These are phyloP conservation scores for Phoma sp. DNA, from an alignment of 2,329 filamentous ascomycete species.

Conservation along the genomic window DNA sequence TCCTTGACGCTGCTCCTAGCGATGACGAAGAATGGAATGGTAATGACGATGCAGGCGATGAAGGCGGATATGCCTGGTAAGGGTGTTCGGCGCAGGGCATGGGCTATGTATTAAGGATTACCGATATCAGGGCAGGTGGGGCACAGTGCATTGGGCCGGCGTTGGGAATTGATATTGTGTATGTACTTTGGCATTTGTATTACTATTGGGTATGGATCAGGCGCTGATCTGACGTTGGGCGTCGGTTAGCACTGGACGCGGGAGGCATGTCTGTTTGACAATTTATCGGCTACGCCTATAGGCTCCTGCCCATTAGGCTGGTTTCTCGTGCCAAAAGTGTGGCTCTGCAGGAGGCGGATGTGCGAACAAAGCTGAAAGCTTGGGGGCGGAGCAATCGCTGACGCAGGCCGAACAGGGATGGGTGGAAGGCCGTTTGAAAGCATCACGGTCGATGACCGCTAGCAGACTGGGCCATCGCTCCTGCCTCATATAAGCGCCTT, in stretches of 20 bases:
- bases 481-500: constrained; percentile 12
- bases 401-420: constrained; percentile 15
- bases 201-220: constrained; percentile 24
- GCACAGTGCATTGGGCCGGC: constrained; percentile 25
- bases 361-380: constrained; percentile 18
- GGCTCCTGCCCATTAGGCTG: neutral
- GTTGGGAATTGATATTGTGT: constrained; percentile 16
- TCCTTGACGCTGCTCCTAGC: constrained; percentile 67
- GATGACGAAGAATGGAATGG: constrained; percentile 65
- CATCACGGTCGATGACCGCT: constrained; percentile 24
- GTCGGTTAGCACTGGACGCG: neutral
- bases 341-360: constrained; percentile 5
- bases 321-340: constrained; percentile 2
- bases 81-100: neutral
- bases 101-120: neutral
- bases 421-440: constrained; percentile 10
- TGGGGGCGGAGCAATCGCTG: constrained; percentile 13
- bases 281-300: constrained; percentile 2
- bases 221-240: constrained; percentile 25
- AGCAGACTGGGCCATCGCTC: constrained; percentile 21
- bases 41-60: constrained; percentile 57
- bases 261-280: neutral
- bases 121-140: neutral
- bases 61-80: constrained; percentile 43
- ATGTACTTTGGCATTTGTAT: constrained; percentile 19